These are phyloP conservation scores for Alternaria consortialis DNA, from an alignment of 2,329 filamentous ascomycete species.

Conservation along the genomic window DNA sequence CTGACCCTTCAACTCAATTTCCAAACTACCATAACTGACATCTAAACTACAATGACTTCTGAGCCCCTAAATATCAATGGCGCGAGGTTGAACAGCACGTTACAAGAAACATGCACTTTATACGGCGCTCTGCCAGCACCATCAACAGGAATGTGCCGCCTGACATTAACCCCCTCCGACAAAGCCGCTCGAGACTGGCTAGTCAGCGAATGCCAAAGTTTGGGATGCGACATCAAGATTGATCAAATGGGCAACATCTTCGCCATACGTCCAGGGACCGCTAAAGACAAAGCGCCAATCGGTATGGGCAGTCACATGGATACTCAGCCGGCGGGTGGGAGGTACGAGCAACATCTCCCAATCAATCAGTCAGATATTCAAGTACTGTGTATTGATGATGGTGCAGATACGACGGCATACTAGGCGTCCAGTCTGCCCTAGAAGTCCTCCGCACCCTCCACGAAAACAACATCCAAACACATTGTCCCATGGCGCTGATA, in stretches of 20 bases:
- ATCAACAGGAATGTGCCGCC: slow-evolving; percentile 75
- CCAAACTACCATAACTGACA: not conserved
- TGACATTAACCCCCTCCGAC: slow-evolving; percentile 62
- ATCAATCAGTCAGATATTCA: too few relatives aligned
- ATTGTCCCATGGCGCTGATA: slow-evolving; percentile 74
- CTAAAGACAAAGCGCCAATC: slow-evolving; percentile 60
- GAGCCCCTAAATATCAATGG: slow-evolving; percentile 30
- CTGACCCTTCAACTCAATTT: not conserved
- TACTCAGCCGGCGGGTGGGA: slow-evolving; percentile 56
- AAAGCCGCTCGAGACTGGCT: slow-evolving; percentile 44
- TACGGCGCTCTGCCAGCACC: slow-evolving; percentile 37
- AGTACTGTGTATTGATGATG: not conserved
- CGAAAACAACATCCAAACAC: slow-evolving; percentile 46
- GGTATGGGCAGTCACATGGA: slow-evolving; percentile 60
- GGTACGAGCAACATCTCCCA: not conserved
- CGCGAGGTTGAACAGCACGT: slow-evolving; percentile 32
- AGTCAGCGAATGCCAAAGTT: slow-evolving; percentile 33
- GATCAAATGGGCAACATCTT: slow-evolving; percentile 50
- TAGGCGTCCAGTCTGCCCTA: slow-evolving; percentile 72
- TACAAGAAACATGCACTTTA: slow-evolving; percentile 39
- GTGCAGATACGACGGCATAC: slow-evolving; percentile 73
- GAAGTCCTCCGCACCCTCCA: slow-evolving; percentile 51
- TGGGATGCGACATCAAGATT: slow-evolving; percentile 44
- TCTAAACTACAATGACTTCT: slow-evolving; percentile 11
- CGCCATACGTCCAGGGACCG: slow-evolving; percentile 37